Conservation (phyloP, 2,329 filamentous ascomycete genomes). For the Xylariaceae sp. region DNA sequence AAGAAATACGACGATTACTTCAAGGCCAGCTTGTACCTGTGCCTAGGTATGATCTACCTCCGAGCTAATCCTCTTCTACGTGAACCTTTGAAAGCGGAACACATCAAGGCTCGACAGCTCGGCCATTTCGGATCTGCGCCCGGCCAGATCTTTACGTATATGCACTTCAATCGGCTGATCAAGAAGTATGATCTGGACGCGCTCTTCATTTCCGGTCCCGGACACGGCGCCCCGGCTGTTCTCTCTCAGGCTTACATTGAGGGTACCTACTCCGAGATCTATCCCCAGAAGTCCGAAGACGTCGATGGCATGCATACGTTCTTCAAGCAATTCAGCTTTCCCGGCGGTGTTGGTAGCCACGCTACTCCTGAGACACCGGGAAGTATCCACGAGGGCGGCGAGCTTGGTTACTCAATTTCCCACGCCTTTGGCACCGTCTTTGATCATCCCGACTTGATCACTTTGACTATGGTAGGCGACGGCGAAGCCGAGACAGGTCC, state of each 20-base stretch:
- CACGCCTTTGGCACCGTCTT: constrained; percentile 76
- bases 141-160: constrained; percentile 77
- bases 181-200: constrained; percentile 73
- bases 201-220: constrained; percentile 71
- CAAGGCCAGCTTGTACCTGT: constrained; percentile 69
- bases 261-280: constrained; percentile 73
- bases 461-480: constrained; percentile 74
- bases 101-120: constrained; percentile 69
- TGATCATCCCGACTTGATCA: constrained; percentile 70
- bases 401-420: constrained; percentile 76
- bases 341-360: constrained; percentile 73
- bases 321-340: constrained; percentile 82
- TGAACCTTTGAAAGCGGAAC: constrained; percentile 63
- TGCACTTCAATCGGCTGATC: constrained; percentile 78
- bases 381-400: constrained; percentile 73
- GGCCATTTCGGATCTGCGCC: constrained; percentile 78
- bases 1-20: constrained; percentile 69
- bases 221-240: constrained; percentile 72
- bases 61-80: constrained; percentile 68
- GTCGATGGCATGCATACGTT: constrained; percentile 66
- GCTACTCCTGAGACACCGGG: constrained; percentile 76
- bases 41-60: constrained; percentile 77
- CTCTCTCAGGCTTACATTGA: constrained; percentile 75
- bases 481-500: constrained; percentile 80
- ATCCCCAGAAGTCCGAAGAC: constrained; percentile 68